These are phyloP conservation scores for Xanthoconium stramineum DNA, from an alignment of 768 basidiomycete species.

Conservation along the genomic window DNA sequence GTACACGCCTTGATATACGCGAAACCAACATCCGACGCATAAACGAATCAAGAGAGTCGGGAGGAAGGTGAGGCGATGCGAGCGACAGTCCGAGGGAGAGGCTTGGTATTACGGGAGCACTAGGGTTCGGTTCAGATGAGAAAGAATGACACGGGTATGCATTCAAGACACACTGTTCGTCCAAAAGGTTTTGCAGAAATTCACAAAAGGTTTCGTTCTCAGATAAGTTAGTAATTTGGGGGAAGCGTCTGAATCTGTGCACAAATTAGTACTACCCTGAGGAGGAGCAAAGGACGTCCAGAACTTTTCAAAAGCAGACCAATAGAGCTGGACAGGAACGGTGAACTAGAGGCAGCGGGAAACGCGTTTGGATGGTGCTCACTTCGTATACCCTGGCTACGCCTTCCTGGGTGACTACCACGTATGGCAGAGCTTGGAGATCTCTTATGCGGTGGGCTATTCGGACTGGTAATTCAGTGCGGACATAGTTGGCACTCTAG, in stretches of 20 bases:
- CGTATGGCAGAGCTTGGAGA: slow-evolving; percentile 80
- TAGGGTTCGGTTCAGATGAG: slow-evolving; percentile 29
- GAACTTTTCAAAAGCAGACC: slow-evolving; percentile 84
- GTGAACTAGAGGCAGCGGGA: not conserved
- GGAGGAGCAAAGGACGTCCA: slow-evolving; percentile 6
- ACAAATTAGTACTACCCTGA: slow-evolving; percentile 9
- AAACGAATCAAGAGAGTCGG: slow-evolving; percentile 80
- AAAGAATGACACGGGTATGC: not conserved
- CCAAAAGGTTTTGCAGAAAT: slow-evolving; percentile 60
- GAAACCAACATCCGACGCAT: slow-evolving; percentile 91
- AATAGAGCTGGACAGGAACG: slow-evolving; percentile 59
- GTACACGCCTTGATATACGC: slow-evolving; percentile 83
- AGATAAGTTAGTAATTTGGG: slow-evolving; percentile 62
- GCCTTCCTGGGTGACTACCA: slow-evolving; percentile 82
- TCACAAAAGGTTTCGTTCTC: slow-evolving; percentile 81
- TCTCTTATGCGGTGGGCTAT: slow-evolving; percentile 87
- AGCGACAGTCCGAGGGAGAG: slow-evolving; percentile 80
- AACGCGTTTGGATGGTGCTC: slow-evolving; percentile 23
- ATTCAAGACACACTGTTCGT: slow-evolving; percentile 62
- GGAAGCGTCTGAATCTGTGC: slow-evolving; percentile 67
- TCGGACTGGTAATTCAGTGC: slow-evolving; percentile 83
- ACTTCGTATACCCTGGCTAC: slow-evolving; percentile 85
- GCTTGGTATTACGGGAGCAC: slow-evolving; percentile 76
- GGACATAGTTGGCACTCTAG: slow-evolving; percentile 88
- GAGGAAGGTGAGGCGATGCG: slow-evolving; percentile 74